These are phyloP conservation scores for Penicillium sp. DNA, from an alignment of 2,329 filamentous ascomycete species.

Conservation along the genomic window DNA sequence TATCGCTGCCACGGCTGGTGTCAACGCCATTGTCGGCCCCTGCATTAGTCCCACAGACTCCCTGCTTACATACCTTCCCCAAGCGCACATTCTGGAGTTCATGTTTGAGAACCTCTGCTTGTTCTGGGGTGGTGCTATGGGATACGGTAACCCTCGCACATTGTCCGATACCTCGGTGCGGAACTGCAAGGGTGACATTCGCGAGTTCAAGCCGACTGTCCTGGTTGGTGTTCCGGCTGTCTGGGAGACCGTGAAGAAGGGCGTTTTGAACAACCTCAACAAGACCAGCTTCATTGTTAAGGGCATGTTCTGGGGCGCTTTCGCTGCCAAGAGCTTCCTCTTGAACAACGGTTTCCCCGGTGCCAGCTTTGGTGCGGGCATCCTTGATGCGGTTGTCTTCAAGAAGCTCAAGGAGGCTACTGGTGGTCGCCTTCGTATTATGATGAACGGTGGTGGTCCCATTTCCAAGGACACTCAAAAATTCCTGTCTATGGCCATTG, in stretches of 20 bases:
- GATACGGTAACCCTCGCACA: slow-evolving; percentile 88
- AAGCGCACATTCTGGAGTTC: slow-evolving; percentile 95
- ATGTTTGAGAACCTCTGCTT: slow-evolving; percentile 90
- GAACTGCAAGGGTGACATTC: slow-evolving; percentile 91
- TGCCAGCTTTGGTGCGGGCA: slow-evolving; percentile 53
- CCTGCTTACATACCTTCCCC: slow-evolving; percentile 86
- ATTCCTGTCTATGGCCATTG: slow-evolving; percentile 89
- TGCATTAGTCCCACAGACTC: slow-evolving; percentile 76
- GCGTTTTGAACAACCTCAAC: slow-evolving; percentile 78
- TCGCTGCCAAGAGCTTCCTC: slow-evolving; percentile 62
- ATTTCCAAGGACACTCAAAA: slow-evolving; percentile 83
- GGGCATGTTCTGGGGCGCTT: slow-evolving; percentile 74
- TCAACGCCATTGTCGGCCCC: slow-evolving; percentile 73
- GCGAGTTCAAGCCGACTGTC: slow-evolving; percentile 83
- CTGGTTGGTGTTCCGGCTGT: slow-evolving; percentile 94
- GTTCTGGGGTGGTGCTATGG: slow-evolving; percentile 86
- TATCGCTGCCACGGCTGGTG: slow-evolving; percentile 78
- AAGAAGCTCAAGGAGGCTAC: slow-evolving; percentile 88
- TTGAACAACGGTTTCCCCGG: slow-evolving; percentile 54
- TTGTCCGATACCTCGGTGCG: slow-evolving; percentile 81
- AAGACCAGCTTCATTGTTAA: slow-evolving; percentile 67
- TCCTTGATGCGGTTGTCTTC: slow-evolving; percentile 85
- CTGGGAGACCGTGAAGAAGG: slow-evolving; percentile 97
- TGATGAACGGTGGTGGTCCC: slow-evolving; percentile 91
- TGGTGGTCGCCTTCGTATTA: slow-evolving; percentile 82